Conservation (phyloP, 495 filamentous ascomycete genomes). For the Hypoxylon trugodes region DNA sequence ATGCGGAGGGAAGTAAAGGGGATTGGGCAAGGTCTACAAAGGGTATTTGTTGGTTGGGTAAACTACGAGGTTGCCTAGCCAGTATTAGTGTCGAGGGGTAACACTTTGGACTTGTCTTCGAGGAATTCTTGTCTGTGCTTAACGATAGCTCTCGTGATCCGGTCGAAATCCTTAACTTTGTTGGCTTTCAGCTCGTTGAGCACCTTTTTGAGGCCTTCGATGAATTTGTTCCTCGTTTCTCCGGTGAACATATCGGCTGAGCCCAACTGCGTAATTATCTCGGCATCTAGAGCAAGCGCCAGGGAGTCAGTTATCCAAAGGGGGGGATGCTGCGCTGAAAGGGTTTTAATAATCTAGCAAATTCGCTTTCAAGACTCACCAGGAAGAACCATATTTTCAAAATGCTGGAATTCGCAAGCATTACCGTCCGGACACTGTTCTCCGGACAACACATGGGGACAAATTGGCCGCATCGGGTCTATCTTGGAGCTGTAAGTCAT, state of each 20-base stretch:
- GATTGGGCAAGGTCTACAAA: constrained; percentile 33
- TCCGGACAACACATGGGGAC: constrained; percentile 74
- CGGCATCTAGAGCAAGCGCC: constrained; percentile 76
- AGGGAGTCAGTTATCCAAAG: constrained; percentile 68
- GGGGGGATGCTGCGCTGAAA: constrained; percentile 44
- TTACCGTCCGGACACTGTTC: constrained; percentile 78
- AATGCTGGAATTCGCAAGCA: constrained; percentile 80
- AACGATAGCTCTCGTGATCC: constrained; percentile 82
- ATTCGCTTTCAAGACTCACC: constrained; percentile 69
- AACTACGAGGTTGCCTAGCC: constrained; percentile 46
- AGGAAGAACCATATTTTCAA: constrained; percentile 73
- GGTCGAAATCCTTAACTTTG: constrained; percentile 80
- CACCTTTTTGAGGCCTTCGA: constrained; percentile 75
- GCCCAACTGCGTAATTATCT: constrained; percentile 84
- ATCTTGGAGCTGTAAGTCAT: constrained; percentile 93
- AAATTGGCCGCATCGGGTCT: constrained; percentile 74
- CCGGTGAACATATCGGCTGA: constrained; percentile 73
- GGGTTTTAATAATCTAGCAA: constrained; percentile 25
- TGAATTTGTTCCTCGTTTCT: constrained; percentile 76
- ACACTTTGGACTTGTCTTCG: constrained; percentile 61
- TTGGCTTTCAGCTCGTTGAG: constrained; percentile 77
- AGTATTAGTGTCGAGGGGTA: constrained; percentile 47
- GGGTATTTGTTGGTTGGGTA: constrained; percentile 37
- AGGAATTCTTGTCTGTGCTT: constrained; percentile 72
- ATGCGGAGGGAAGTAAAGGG: constrained; percentile 2